Base-by-base conservation (phyloP, 2,329 filamentous ascomycete genomes). In the Fusarium sp. region DNA sequence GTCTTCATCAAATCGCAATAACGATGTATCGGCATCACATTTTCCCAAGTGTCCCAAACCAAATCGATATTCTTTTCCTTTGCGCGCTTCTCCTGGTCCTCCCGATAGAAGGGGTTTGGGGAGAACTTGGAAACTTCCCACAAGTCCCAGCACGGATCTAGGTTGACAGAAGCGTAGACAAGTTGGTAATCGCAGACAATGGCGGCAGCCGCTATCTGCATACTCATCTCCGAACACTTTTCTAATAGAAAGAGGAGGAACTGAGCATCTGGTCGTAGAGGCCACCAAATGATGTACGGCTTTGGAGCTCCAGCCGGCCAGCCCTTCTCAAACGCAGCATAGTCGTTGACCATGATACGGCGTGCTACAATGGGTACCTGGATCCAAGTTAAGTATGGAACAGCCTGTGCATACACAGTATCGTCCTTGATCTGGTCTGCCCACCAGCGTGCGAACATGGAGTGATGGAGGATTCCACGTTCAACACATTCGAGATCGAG, bases 391-490 rank as follows among this genome's bases (percentile, higher is more conserved):
- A n/a, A 6, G 3, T 37, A 4, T 6, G 34, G 34, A 9, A n/a
- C 18, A 37, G 18, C 18, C 34, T 12, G 0, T 7, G 34, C 34
- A 37, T 37, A n/a, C 34, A 37, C 18, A n/a, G 34, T 37, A n/a
- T 37, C 34, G 0, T 37, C 34, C 34, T 37, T n/a, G 10, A 37
- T 4, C 10, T 37, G 34, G 10, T 37, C 34, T 37, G 34, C 34
- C 34, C 60, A 61, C 60, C 60, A 63, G 6, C 20, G 53, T 12
- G 60, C 60, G 6, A 61, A 51, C 4, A 54, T 29, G 6, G 45
- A 45, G 3, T 64, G 25, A 46, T 41, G 49, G 2, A 48, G 58
- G 9, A 62, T 62, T 6, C 61, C 66, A 29, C 63, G 46, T 45
- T 37, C 7, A 53, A 37, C 34, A 37, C 34, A 37, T 37, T 37